Evolutionary conservation across 192 early-diverging fungal genomes (phyloP).

Genomic region (Nowakowskiella sp.): DNA sequence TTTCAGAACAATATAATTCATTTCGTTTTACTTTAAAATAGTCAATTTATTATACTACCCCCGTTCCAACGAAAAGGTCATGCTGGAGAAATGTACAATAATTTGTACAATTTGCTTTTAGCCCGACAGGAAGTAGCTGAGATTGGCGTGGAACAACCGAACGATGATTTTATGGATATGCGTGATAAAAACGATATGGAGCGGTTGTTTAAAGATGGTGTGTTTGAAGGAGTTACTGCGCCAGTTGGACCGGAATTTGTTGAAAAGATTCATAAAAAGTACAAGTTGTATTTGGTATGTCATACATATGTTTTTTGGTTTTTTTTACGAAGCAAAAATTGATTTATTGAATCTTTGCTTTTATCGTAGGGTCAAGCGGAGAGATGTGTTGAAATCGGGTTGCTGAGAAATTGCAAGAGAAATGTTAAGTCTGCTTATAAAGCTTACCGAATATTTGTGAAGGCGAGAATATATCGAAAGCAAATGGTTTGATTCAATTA

Average conservation of each 20-base stretch:
- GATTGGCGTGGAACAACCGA: conserved; percentile 81
- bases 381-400: conserved; percentile 74
- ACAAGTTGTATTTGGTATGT: conserved; percentile 69
- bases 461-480: conserved; percentile 70
- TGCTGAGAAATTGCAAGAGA: conserved; percentile 54
- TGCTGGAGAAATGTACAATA: conserved; percentile 45
- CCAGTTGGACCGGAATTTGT: conserved; percentile 50
- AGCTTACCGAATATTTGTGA: conserved; percentile 71
- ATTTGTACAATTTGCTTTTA: conserved; percentile 1
- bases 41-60: conserved; percentile 91
- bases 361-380: conserved; percentile 60
- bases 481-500: conserved; percentile 34
- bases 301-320: background rate
- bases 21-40: conserved; percentile 18
- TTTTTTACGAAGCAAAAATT: background rate
- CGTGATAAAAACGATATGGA: conserved; percentile 78
- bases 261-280: conserved; percentile 42
- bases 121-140: background rate
- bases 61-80: conserved; percentile 78
- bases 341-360: conserved; percentile 3
- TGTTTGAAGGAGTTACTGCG: conserved; percentile 50
- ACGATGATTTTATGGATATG: conserved; percentile 77
- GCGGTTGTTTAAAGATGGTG: conserved; percentile 44
- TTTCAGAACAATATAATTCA: conserved; percentile 3
- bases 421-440: conserved; percentile 36